Base-by-base conservation (phyloP, 805 yeast genomes). In the Metschnikowia lunata region DNA sequence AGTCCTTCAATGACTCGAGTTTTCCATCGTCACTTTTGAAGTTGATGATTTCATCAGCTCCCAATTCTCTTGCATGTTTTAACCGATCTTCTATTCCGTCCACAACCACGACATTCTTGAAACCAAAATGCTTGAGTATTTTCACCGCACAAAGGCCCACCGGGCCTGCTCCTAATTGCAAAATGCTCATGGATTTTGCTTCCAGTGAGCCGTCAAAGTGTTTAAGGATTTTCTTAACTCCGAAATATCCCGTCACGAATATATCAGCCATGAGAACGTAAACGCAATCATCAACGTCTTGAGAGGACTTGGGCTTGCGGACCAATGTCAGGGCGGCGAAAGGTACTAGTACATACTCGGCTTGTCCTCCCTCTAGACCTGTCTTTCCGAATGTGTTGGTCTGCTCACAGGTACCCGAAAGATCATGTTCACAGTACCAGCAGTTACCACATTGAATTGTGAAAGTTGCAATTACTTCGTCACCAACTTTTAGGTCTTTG, bases 261-360 rank as follows among this genome's bases (percentile, higher is more conserved):
- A 80, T 80, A 57, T 80, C 85, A 11, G 83, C 79, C 82, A 80
- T 76, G 49, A 80, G 57, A 6, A 79, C 72, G 29, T 78, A 72
- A 8, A 75, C 69, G 4, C 71, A 58, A 45, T 74, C 72, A 23
- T 61, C 58, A 3, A 54, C 54, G 37, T 55, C 54, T 12, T 30
- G 26, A 1, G 48, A 48, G 8, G 47, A 27, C 1, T 33, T 29
- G 5, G 82, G 81, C 40, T 71, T 67, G 33, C 63, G 71, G 41
- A 69, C 65, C 52, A 80, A 59, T 1, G 80, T 75, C 10, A 72
- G 63, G 36, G 71, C 76, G 4, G 85, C 85, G 47, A 62, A 67
- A 8, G 85, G 85, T n/a, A 80, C 73, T 26, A 79, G 57, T 12
- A 78, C 79, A 51, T 72, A 80, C 56, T 80, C 83, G 1, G 84